Evolutionary conservation across 192 early-diverging fungal genomes (phyloP), one percentile per base, ranked within the genome.

Genomic region (Gamsiella multidivaricata): DNA sequence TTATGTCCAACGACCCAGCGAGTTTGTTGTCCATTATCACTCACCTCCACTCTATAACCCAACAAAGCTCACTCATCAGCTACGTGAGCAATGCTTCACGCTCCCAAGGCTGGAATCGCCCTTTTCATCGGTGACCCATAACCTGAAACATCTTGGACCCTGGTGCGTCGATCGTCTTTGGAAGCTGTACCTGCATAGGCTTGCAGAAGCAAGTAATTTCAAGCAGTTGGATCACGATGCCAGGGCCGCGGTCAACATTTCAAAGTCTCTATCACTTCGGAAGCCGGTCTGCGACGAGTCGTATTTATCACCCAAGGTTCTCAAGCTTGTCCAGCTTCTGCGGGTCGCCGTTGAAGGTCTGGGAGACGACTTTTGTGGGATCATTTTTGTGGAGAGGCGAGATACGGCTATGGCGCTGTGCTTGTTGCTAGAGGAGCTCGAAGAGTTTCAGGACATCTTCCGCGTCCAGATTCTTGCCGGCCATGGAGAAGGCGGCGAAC

Each of bases 381-480:
- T 98, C 42, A 88, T 98, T 10, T 98, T 98, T 74, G 89, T 91
- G 8, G 79, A 89, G 54, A 83, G 91, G 17, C 80, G 96, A 29
- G 74, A 91, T 8, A 92, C 93, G 0, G 95, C 94, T 0, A 75
- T 73, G 45, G 81, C 82, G 0, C 42, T 88, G 1, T 69, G 88
- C 31, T 56, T 89, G n/a, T 60, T 95, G 10, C 83, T 91, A 14
- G 45, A 87, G 15, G 84, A 88, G 28, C 72, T 94, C 15, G 61
- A 85, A 23, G 80, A 81, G 17, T 82, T 94, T 20, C 51, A 74
- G 22, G 56, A 66, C 17, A 82, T 88, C 10, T 51, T 82, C 20
- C 72, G 81, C 8, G 62, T 84, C 20, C 85, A 65, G 22, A 70
- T 85, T 4, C 65, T 95, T 9, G 76, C 89, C 0, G 94, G 94